Evolutionary conservation across 352 stramenopile genomes (phyloP).

Genomic region (Globisporangium spiculum): DNA sequence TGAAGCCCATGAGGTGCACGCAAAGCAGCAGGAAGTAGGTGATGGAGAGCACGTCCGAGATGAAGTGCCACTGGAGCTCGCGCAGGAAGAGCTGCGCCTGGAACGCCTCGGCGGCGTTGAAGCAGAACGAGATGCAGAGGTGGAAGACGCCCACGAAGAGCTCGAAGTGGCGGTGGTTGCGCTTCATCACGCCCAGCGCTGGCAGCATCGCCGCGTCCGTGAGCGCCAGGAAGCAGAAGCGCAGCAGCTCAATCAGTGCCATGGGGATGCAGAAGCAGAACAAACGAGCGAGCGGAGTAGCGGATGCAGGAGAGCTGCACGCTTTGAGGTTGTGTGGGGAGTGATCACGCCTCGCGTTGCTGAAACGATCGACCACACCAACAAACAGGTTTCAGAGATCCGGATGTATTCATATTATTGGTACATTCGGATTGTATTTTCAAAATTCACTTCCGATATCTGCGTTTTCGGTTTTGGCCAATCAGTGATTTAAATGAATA

Average conservation of each 20-base stretch:
- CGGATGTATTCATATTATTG: no score
- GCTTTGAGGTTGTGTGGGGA: neutral
- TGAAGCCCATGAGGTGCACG: slow-evolving; percentile 83
- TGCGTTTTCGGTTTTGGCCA: no score
- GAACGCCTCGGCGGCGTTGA: slow-evolving; percentile 80
- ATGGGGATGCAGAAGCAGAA: slow-evolving; percentile 5
- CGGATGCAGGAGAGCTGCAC: neutral
- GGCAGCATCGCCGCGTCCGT: slow-evolving; percentile 75
- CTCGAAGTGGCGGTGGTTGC: slow-evolving; percentile 86
- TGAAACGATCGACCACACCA: neutral
- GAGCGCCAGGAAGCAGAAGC: slow-evolving; percentile 70
- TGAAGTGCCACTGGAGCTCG: slow-evolving; percentile 82
- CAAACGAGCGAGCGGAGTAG: neutral
- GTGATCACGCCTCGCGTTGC: neutral
- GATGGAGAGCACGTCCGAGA: slow-evolving; percentile 85
- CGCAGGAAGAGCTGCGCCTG: slow-evolving; percentile 61
- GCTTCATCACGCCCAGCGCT: slow-evolving; percentile 73
- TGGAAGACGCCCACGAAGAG: slow-evolving; percentile 87
- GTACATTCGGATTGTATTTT: no score
- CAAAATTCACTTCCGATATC: no score
- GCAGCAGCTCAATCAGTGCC: slow-evolving; percentile 44
- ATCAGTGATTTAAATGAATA: no score
- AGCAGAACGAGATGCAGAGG: slow-evolving; percentile 74
- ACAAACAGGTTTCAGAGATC: neutral
- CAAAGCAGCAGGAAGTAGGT: slow-evolving; percentile 84